Evolutionary conservation across 148 eudicot genomes (phyloP).

Genomic region (Fagopyrum tataricum): DNA sequence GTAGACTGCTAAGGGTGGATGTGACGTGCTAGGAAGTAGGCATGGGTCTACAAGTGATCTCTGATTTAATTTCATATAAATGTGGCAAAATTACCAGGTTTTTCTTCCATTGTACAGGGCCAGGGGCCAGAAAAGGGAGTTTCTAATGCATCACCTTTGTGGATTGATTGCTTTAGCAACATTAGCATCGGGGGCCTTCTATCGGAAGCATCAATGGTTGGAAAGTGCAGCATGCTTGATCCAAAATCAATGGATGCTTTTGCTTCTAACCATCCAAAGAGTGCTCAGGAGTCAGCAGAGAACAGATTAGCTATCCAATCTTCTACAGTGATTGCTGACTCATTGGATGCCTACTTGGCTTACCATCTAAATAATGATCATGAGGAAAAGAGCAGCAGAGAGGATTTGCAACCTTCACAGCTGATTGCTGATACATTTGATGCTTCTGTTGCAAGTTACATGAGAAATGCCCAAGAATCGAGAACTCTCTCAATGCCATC

Average conservation of each 20-base stretch:
- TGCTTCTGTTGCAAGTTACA: slow-evolving; percentile 11
- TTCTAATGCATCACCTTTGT: slow-evolving; percentile 25
- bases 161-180: slow-evolving; percentile 50
- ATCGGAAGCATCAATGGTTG: slow-evolving; percentile 38
- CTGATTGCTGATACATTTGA: slow-evolving; percentile 25
- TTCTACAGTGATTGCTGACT: slow-evolving; percentile 5
- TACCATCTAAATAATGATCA: not conserved
- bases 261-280: slow-evolving; percentile 9
- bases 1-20: not conserved
- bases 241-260: slow-evolving; percentile 18
- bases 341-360: not conserved
- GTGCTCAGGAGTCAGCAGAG: slow-evolving; percentile 23
- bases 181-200: slow-evolving; percentile 44
- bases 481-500: slow-evolving; percentile 25
- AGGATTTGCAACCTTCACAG: slow-evolving; percentile 22
- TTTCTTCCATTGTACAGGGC: slow-evolving; percentile 28
- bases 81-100: not conserved
- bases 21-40: not conserved
- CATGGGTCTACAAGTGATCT: not conserved
- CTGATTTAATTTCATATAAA: not conserved
- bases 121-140: slow-evolving; percentile 20
- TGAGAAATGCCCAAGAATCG: slow-evolving; percentile 15
- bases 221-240: slow-evolving; percentile 23
- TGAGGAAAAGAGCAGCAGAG: slow-evolving; percentile 12
- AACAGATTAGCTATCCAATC: slow-evolving; percentile 3